Percentiles rank a stretch among this genome's conserved stretches.
phyloP scores from a whole-genome alignment of 2,329 filamentous ascomycete genomes.

The Venturia effusa region DNA sequence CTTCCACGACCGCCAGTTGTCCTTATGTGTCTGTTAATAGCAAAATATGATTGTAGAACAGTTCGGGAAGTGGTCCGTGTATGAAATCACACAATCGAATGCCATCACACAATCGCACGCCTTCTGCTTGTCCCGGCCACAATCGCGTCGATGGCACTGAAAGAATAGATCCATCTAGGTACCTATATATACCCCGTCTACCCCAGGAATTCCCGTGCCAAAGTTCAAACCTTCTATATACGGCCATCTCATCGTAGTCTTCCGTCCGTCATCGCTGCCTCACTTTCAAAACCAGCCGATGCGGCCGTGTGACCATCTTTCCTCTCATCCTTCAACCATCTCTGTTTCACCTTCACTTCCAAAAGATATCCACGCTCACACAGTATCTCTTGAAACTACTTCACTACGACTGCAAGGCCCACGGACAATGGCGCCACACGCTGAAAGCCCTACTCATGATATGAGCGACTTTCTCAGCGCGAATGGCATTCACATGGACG shows the following conservation, averaged over 20 bases:
- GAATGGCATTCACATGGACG: not conserved
- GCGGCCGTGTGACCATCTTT: no score
- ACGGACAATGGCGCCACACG: slow-evolving; percentile 11
- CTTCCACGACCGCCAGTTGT: not conserved
- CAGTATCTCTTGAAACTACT: not conserved
- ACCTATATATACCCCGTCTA: no score
- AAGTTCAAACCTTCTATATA: no score
- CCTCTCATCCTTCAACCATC: not conserved
- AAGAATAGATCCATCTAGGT: not conserved
- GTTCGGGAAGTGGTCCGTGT: not conserved
- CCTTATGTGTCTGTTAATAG: not conserved
- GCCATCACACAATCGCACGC: not conserved
- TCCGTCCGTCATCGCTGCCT: not conserved
- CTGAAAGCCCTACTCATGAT: slow-evolving; percentile 5
- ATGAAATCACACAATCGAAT: not conserved
- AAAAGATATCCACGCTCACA: no score
- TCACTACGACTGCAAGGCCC: not conserved
- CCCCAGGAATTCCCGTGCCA: not conserved
- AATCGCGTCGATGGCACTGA: not conserved
- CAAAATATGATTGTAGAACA: not conserved
- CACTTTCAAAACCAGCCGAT: no score
- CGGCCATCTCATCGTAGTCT: not conserved
- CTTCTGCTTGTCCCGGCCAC: not conserved
- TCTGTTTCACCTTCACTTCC: no score
- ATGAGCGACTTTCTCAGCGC: not conserved